Base-by-base conservation (phyloP, 2,329 filamentous ascomycete species). In the Arthrobotrys megalospora region DNA sequence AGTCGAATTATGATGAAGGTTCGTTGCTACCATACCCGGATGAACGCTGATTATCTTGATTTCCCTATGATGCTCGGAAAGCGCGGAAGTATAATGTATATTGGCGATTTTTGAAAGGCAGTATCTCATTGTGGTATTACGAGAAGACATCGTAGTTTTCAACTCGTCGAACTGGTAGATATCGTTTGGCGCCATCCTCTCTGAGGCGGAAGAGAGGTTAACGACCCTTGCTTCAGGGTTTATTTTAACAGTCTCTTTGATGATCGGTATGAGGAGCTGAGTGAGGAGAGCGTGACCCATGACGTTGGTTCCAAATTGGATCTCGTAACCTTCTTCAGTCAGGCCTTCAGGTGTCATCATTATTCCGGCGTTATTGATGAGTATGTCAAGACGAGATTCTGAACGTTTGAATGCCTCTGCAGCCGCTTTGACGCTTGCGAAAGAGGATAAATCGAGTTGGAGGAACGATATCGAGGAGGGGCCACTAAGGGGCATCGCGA, bases 41-140 rank as follows among this genome's bases (percentile, higher is more conserved):
- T 89, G 88, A 0, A 89, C 80, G 0, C 86, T 84, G 8, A 88
- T 84, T 21, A 85, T 84, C 21, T 83, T 84, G 1, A 87, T 83
- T 16, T 84, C 80, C 0, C 86, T 86, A 67, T 86, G 84, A 0
- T 85, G 85, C 6, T 85, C 84, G 2, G 86, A 86, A 3, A 88
- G 80, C 79, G 87, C 86, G 0, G 84, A 81, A 1, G 86, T 86
- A 55, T 86, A 86, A 4, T 87, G 81, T 32, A 88, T 84, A 65
- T 87, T 87, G 1, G 86, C 87, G 0, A 86, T 84, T 80, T 88
- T 89, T 75, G 85, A 86, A n/a, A 86, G 85, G 7, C 84, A 86
- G 80, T 89, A 89, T 1, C 86, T 86, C 1, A 83, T 81, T 84
- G 85, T 87, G 3, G 85, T 84, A 38, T 84, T 85, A 3, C 81